Conservation (phyloP, 768 basidiomycete species). For the Trametes meyenii region DNA sequence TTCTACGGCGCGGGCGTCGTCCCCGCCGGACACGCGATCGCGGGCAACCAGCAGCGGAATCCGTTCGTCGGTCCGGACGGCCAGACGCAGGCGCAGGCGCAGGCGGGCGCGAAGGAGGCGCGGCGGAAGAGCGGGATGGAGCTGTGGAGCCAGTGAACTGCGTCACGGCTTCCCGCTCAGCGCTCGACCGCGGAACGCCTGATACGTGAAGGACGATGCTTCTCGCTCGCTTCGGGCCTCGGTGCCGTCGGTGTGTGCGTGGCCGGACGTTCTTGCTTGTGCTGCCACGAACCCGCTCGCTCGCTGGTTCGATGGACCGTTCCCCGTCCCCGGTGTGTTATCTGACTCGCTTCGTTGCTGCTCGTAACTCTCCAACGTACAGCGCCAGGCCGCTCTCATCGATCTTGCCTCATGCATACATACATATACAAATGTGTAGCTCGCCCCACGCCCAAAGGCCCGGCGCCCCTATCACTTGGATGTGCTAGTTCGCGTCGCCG, state of each 20-base stretch:
- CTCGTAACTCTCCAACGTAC: not conserved
- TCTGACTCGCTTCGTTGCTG: not conserved
- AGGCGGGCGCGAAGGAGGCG: slow-evolving; percentile 52
- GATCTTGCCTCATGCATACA: not conserved
- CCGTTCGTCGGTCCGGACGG: slow-evolving; percentile 33
- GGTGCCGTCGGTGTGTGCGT: no score
- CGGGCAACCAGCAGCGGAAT: slow-evolving; percentile 40
- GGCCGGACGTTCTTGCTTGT: not conserved
- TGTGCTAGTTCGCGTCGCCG: slow-evolving; percentile 17
- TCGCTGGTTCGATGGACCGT: not conserved
- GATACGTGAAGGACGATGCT: no score
- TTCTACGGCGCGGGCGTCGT: slow-evolving; percentile 72
- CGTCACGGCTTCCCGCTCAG: no score
- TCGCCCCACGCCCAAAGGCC: not conserved
- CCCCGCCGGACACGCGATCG: slow-evolving; percentile 42
- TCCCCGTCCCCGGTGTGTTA: not conserved
- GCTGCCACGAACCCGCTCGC: no score
- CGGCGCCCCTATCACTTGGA: slow-evolving; percentile 1
- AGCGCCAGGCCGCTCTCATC: not conserved
- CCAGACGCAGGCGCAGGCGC: slow-evolving; percentile 44
- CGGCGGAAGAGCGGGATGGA: slow-evolving; percentile 70
- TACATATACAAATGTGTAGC: not conserved
- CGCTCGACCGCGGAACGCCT: no score
- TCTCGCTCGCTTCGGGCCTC: no score
- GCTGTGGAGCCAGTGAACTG: slow-evolving; percentile 77